Percentiles rank a stretch among this genome's conserved stretches.
These are phyloP conservation scores for Camelina laxa DNA, from an alignment of 345 rosid genomes.

Conservation along the genomic window DNA sequence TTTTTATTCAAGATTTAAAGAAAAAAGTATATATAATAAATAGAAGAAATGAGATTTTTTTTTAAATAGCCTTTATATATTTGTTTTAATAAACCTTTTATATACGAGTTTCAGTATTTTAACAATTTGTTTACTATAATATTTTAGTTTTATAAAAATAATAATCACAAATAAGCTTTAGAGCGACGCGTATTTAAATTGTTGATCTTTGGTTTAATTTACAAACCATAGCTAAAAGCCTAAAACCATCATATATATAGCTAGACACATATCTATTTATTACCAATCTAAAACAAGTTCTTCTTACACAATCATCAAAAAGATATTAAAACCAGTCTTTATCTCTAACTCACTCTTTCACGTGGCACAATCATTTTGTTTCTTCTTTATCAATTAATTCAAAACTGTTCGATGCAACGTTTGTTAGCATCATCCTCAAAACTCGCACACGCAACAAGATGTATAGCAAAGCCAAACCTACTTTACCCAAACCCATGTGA, in stretches of 20 bases:
- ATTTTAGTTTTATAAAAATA: too few relatives aligned
- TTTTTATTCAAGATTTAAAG: too few relatives aligned
- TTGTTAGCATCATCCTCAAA: conserved; percentile 38
- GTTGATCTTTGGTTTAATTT: neutral
- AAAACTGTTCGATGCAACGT: conserved; percentile 58
- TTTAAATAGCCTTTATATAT: too few relatives aligned
- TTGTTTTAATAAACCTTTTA: too few relatives aligned
- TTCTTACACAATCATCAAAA: neutral
- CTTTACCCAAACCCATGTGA: conserved; percentile 50
- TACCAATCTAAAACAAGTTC: conserved; percentile 11
- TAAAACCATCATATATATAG: conserved; percentile 15
- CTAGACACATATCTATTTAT: conserved; percentile 11
- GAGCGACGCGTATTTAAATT: too few relatives aligned
- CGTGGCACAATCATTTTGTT: neutral
- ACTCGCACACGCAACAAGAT: conserved; percentile 30
- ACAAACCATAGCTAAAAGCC: conserved; percentile 6
- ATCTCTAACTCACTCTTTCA: conserved; percentile 5
- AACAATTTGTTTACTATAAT: too few relatives aligned
- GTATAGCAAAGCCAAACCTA: conserved; percentile 23
- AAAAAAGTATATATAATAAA: too few relatives aligned
- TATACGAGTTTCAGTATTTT: too few relatives aligned
- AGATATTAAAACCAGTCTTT: neutral
- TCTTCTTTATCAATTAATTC: conserved; percentile 27
- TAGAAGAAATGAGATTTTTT: too few relatives aligned
- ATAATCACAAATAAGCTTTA: too few relatives aligned